These are phyloP conservation scores for Podila horticola DNA, from an alignment of 192 early-diverging fungal species.

Conservation along the genomic window DNA sequence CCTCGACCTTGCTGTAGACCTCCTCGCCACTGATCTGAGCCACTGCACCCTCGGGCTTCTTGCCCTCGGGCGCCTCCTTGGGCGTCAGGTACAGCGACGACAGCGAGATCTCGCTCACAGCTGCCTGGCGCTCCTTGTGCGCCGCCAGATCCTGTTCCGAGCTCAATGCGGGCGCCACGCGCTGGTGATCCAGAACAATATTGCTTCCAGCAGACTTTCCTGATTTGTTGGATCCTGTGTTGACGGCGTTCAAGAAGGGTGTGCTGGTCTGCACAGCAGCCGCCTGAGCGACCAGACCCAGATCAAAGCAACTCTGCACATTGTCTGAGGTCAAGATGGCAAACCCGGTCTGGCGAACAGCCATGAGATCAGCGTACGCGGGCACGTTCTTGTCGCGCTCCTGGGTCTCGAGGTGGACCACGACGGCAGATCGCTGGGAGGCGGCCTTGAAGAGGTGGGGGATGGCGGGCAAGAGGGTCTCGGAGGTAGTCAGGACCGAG, in stretches of 20 bases:
- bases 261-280: slow-evolving; percentile 66
- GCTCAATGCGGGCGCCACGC: slow-evolving; percentile 43
- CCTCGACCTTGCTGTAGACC: slow-evolving; percentile 63
- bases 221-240: slow-evolving; percentile 13
- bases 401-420: slow-evolving; percentile 65
- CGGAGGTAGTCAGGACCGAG: slow-evolving; percentile 42
- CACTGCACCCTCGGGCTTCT: not conserved
- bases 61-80: slow-evolving; percentile 5
- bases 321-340: slow-evolving; percentile 79
- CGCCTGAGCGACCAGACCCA: slow-evolving; percentile 83
- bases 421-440: slow-evolving; percentile 55
- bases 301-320: slow-evolving; percentile 85
- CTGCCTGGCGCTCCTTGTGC: slow-evolving; percentile 43
- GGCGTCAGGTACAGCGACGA: slow-evolving; percentile 39
- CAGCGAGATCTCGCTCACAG: slow-evolving; percentile 48
- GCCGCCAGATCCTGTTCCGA: slow-evolving; percentile 55
- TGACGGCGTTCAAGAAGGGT: slow-evolving; percentile 76
- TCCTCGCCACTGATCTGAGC: slow-evolving; percentile 55
- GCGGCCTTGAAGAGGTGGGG: slow-evolving; percentile 67
- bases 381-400: slow-evolving; percentile 53
- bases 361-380: slow-evolving; percentile 67
- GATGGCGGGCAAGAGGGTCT: slow-evolving; percentile 58
- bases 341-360: slow-evolving; percentile 81
- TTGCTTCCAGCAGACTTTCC: not conserved
- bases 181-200: slow-evolving; percentile 38